Percentiles rank a stretch among this genome's conserved stretches.
Evolutionary conservation across 2,329 filamentous ascomycete species (phyloP).

Genomic region (Tolypocladium ovalisporum): DNA sequence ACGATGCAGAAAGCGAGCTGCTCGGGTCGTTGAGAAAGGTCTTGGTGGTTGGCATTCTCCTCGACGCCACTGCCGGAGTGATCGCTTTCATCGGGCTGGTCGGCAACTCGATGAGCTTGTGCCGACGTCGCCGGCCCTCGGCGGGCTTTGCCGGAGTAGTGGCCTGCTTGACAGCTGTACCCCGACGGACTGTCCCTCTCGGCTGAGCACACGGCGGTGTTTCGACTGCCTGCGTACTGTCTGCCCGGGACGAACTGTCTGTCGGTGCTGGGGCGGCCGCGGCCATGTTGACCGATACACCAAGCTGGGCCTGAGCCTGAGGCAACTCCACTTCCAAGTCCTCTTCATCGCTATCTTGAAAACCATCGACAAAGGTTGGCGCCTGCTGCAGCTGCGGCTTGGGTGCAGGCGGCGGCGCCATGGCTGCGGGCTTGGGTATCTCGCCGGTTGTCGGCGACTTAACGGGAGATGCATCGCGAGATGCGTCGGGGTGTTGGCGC

Average conservation of each 20-base stretch:
- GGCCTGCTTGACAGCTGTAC: conserved; percentile 5
- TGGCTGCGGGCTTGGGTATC: conserved; percentile 10
- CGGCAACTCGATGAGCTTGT: conserved; percentile 15
- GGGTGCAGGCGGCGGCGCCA: conserved; percentile 4
- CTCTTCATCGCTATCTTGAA: conserved; percentile 16
- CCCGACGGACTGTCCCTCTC: conserved; percentile 10
- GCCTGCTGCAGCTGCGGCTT: not conserved
- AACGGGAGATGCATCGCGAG: not conserved
- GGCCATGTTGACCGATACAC: conserved; percentile 13
- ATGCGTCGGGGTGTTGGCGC: not conserved
- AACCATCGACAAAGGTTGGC: not conserved
- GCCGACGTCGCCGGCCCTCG: conserved; percentile 8
- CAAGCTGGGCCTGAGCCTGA: conserved; percentile 10
- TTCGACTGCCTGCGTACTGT: conserved; percentile 4
- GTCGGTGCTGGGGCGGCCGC: conserved; percentile 8
- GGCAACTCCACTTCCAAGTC: conserved; percentile 26
- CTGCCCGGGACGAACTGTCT: conserved; percentile 4
- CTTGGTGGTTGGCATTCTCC: conserved; percentile 12
- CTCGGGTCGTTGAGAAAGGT: conserved; percentile 7
- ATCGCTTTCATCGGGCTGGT: conserved; percentile 3
- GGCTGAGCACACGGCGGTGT: conserved; percentile 23
- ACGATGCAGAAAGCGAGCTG: conserved; percentile 15
- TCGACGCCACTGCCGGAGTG: conserved; percentile 6
- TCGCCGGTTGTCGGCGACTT: conserved; percentile 13
- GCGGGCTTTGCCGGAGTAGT: not conserved